Conservation (phyloP, 2,329 filamentous ascomycete species). For the Trichophaea hybrida region DNA sequence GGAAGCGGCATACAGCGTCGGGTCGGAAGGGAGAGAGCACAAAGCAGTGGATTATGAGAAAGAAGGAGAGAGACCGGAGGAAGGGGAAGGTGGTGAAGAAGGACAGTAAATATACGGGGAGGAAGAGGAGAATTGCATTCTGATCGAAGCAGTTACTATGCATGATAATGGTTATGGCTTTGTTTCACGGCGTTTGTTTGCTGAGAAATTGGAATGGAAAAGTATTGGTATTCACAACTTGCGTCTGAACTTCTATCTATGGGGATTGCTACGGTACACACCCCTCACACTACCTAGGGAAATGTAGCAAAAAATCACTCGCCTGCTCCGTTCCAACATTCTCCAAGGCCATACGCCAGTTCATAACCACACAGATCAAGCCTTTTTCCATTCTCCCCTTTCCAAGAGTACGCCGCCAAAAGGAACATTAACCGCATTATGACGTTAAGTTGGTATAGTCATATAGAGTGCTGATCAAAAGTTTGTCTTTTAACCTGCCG, state of each 20-base stretch:
- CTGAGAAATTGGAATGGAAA: not conserved
- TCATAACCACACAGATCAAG: not conserved
- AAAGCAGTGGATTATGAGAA: constrained; percentile 69
- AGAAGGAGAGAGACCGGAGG: constrained; percentile 83
- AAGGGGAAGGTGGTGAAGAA: constrained; percentile 92
- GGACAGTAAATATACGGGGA: constrained; percentile 82
- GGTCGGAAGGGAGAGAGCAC: constrained; percentile 42
- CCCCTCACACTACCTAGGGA: not conserved
- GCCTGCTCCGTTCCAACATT: not conserved
- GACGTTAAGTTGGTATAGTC: not conserved
- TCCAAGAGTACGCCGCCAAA: not conserved
- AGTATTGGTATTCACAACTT: constrained; percentile 11
- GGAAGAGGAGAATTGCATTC: constrained; percentile 69
- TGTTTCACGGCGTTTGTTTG: no score
- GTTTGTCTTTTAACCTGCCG: not conserved
- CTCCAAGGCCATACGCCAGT: not conserved
- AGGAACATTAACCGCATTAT: constrained; percentile 1
- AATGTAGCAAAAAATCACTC: not conserved
- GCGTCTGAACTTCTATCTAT: constrained; percentile 5
- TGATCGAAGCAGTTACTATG: constrained; percentile 30
- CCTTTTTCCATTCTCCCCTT: no score
- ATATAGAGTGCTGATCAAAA: not conserved
- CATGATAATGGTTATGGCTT: no score
- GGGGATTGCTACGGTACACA: not conserved
- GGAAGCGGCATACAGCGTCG: constrained; percentile 38